phyloP scores from a whole-genome alignment of 176 grass and related monocot genomes.

The maize (Zea mays) region Zm-B73-REFERENCE-NAM-5.0 NC_050096.1:5057501-5058000 shows the following conservation, averaged over 20 bases:
- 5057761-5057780: neutral
- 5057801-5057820: neutral
- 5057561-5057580: constrained; percentile 65
- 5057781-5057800: neutral
- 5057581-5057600: constrained; percentile 39
- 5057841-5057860: constrained; percentile 30
- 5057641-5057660: neutral
- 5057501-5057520: constrained; percentile 56
- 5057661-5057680: constrained; percentile 27
- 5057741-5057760: neutral
- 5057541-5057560: constrained; percentile 61
- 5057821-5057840: neutral
- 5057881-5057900: neutral
- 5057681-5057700: neutral
- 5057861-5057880: neutral
- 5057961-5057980: no score
- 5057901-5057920: neutral
- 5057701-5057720: constrained; percentile 14
- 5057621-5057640: constrained; percentile 57
- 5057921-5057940: no score
- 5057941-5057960: no score
- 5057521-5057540: constrained; percentile 64
- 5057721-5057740: neutral
- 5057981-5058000: no score
- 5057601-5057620: constrained; percentile 64